Evolutionary conservation across 805 yeast species (phyloP).

Genomic region (Pichia kluyveri): DNA sequence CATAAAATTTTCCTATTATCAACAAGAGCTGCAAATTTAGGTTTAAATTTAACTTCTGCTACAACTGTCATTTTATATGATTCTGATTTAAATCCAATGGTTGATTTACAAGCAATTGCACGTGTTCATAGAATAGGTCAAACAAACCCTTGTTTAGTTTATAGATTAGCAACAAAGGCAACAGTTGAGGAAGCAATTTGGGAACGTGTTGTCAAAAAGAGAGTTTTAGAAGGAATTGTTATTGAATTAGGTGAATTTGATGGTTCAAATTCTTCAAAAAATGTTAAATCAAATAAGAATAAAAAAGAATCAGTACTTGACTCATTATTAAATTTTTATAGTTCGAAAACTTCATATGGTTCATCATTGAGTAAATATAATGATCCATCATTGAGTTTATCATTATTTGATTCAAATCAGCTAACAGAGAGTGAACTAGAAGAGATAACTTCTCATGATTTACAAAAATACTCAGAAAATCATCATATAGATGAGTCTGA

Average conservation of each 20-base stretch:
- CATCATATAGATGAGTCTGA: neutral
- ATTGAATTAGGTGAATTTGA: constrained; percentile 57
- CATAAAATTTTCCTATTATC: constrained; percentile 61
- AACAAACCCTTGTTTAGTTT: constrained; percentile 69
- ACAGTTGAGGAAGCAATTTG: constrained; percentile 81
- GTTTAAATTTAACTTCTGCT: constrained; percentile 77
- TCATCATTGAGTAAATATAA: neutral
- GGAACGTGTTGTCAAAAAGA: constrained; percentile 69
- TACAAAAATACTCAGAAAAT: neutral
- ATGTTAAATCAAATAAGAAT: constrained; percentile 1
- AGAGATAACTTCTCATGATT: constrained; percentile 26
- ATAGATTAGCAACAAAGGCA: constrained; percentile 64
- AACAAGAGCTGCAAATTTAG: constrained; percentile 93
- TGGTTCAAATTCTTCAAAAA: constrained; percentile 11
- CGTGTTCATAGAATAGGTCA: constrained; percentile 94
- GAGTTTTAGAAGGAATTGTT: constrained; percentile 68
- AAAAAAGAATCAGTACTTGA: constrained; percentile 12
- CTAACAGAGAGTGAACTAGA: constrained; percentile 35
- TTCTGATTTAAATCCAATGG: constrained; percentile 97
- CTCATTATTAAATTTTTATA: constrained; percentile 33
- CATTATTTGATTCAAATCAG: constrained; percentile 1
- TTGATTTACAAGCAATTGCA: constrained; percentile 93
- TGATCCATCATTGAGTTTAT: neutral
- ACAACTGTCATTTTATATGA: constrained; percentile 88
- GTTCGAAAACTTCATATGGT: constrained; percentile 18